Percentiles rank a stretch among this genome's conserved stretches.
These are phyloP conservation scores for Quercus variabilis DNA, from an alignment of 306 rosid genomes.

Conservation along the genomic window DNA sequence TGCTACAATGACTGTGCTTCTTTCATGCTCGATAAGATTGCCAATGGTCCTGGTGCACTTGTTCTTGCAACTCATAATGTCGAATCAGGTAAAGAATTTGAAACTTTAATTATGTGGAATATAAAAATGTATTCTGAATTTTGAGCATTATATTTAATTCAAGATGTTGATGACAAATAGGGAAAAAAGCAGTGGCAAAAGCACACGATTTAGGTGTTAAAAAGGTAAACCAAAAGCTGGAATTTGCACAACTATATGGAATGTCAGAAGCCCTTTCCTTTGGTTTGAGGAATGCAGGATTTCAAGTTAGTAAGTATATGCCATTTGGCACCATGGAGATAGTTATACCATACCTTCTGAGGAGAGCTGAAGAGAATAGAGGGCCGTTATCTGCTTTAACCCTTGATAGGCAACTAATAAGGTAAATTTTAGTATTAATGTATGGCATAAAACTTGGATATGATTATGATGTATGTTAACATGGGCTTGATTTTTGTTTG, in stretches of 20 bases:
- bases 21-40: constrained; percentile 62
- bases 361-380: constrained; percentile 93
- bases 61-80: constrained; percentile 87
- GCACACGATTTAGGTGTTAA: constrained; percentile 75
- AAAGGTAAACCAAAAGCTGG: constrained; percentile 65
- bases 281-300: constrained; percentile 84
- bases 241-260: constrained; percentile 86
- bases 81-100: constrained; percentile 59
- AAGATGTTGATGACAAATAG: constrained; percentile 22
- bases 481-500: neutral
- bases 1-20: constrained; percentile 72
- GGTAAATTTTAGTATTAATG: constrained; percentile 23
- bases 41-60: constrained; percentile 52
- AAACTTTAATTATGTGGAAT: neutral
- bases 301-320: constrained; percentile 94
- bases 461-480: neutral
- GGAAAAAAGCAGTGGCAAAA: constrained; percentile 70
- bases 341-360: constrained; percentile 81
- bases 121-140: neutral
- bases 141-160: neutral
- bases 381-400: constrained; percentile 74
- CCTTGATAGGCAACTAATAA: constrained; percentile 63
- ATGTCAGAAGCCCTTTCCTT: constrained; percentile 89
- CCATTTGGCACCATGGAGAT: constrained; percentile 78
- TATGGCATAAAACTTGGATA: neutral